A percentile compares a stretch with the other conserved stretches of the same genome.
phyloP scores from a whole-genome alignment of 192 early-diverging fungal genomes.

The Rhizophagus clarus region DNA sequence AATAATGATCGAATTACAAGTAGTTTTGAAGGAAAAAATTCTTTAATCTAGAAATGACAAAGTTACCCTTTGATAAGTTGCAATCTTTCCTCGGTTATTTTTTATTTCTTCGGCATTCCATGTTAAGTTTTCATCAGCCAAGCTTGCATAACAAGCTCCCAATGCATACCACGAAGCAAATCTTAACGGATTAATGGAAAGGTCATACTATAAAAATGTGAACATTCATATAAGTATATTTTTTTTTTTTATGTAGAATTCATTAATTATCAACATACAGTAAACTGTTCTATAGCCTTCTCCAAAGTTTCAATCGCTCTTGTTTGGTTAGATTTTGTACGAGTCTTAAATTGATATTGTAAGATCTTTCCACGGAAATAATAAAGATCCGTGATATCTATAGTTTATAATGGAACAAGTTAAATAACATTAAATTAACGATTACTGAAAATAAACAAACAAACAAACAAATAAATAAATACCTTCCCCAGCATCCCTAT shows the following conservation, averaged over 20 bases:
- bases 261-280: conserved; percentile 28
- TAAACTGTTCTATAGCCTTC: conserved; percentile 55
- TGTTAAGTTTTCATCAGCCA: conserved; percentile 67
- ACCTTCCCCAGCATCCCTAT: neutral
- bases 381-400: conserved; percentile 42
- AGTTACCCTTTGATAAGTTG: conserved; percentile 59
- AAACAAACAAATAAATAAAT: too few relatives aligned
- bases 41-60: neutral
- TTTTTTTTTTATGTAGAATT: neutral
- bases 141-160: conserved; percentile 53
- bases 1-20: neutral
- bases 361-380: conserved; percentile 60
- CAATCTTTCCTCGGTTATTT: conserved; percentile 51
- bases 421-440: neutral
- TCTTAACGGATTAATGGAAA: conserved; percentile 57
- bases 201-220: conserved; percentile 45
- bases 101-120: conserved; percentile 63
- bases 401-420: neutral
- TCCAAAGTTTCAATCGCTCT: conserved; percentile 61
- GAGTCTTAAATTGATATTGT: conserved; percentile 50
- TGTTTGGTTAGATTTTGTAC: conserved; percentile 47
- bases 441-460: neutral
- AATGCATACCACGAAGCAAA: conserved; percentile 69
- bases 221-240: neutral
- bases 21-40: neutral